A percentile compares a stretch with the other conserved stretches of the same genome.
phyloP scores from a whole-genome alignment of 805 yeast species.

The Scheffersomyces ergatensis region DNA sequence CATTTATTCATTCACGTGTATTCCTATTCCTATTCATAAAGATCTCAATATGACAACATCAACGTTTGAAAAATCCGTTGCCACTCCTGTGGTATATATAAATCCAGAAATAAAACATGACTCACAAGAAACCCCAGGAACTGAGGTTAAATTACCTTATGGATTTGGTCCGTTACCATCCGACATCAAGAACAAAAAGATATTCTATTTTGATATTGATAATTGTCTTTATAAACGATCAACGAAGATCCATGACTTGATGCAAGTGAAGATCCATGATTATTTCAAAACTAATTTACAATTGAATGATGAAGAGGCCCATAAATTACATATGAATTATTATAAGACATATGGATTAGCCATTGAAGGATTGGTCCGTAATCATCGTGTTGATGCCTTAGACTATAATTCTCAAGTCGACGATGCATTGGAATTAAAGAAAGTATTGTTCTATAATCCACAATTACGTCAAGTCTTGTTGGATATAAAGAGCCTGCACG shows the following conservation, averaged over 20 bases:
- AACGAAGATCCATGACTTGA: constrained; percentile 74
- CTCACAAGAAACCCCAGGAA: constrained; percentile 13
- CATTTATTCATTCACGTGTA: too few relatives aligned
- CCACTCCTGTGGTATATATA: constrained; percentile 11
- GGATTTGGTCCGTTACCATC: constrained; percentile 36
- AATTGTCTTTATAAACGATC: constrained; percentile 82
- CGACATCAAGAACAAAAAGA: constrained; percentile 17
- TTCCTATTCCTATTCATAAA: too few relatives aligned
- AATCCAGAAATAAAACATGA: constrained; percentile 23
- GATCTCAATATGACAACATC: background rate
- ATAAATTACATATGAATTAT: constrained; percentile 64
- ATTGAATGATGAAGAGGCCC: constrained; percentile 72
- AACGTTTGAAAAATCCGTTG: background rate
- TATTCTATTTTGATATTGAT: constrained; percentile 89
- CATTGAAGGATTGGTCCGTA: constrained; percentile 77
- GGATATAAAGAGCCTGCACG: constrained; percentile 37
- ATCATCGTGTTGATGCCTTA: constrained; percentile 76
- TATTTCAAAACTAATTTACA: constrained; percentile 68
- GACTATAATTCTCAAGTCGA: constrained; percentile 88
- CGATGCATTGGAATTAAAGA: constrained; percentile 84
- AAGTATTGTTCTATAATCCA: constrained; percentile 65
- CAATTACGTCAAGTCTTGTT: constrained; percentile 52
- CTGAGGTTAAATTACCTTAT: constrained; percentile 20
- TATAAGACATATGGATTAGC: constrained; percentile 90
- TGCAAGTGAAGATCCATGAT: constrained; percentile 82